A percentile compares a stretch with the other conserved stretches of the same genome.
phyloP scores from a whole-genome alignment of 495 filamentous ascomycete species.

The Astrothelium subdiscretum region DNA sequence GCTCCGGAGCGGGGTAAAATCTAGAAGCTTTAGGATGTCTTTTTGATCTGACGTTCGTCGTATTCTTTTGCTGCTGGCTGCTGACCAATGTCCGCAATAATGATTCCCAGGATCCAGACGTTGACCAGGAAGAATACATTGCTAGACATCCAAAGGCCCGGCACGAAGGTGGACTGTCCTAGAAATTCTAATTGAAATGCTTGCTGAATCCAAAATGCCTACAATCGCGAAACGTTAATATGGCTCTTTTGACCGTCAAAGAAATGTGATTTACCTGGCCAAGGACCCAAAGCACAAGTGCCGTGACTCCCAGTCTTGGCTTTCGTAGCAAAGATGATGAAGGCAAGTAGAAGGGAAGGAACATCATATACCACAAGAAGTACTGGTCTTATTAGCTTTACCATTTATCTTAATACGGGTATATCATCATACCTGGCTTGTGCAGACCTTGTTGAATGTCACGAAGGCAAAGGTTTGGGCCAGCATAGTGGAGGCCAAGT shows the following conservation, averaged over 20 bases:
- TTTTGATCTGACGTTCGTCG: background rate
- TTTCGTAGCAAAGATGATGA: conserved; percentile 54
- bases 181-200: conserved; percentile 81
- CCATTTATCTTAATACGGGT: background rate
- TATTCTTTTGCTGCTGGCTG: too few species aligned
- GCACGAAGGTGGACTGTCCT: conserved; percentile 72
- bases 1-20: background rate
- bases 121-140: conserved; percentile 77
- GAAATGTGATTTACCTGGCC: conserved; percentile 40
- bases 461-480: conserved; percentile 98
- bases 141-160: conserved; percentile 65
- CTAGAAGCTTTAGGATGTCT: background rate
- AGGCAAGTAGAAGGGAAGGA: conserved; percentile 85
- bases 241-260: background rate
- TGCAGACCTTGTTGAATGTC: conserved; percentile 96
- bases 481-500: conserved; percentile 78
- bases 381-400: conserved; percentile 46
- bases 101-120: conserved; percentile 71
- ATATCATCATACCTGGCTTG: conserved; percentile 66
- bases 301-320: conserved; percentile 48
- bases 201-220: conserved; percentile 81
- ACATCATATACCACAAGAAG: conserved; percentile 93
- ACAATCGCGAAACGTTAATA: conserved; percentile 4
- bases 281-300: conserved; percentile 57
- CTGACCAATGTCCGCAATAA: conserved; percentile 54